A percentile compares a stretch with the other conserved stretches of the same genome.
Evolutionary conservation across 768 basidiomycete species (phyloP).

Genomic region (Pholiota molesta): DNA sequence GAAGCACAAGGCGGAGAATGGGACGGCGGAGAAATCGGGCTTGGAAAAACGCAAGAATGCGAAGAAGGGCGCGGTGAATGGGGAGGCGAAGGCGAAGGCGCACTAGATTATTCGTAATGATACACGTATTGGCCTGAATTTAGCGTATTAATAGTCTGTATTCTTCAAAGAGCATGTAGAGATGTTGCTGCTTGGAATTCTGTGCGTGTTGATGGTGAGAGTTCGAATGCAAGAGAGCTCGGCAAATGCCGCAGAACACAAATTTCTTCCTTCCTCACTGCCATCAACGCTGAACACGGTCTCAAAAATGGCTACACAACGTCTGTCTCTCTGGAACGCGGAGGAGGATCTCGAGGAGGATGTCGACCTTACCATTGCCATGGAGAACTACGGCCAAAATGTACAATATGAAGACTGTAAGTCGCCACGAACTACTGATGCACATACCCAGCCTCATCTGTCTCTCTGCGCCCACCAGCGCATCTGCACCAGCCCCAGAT

Average conservation of each 20-base stretch:
- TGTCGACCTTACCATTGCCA: constrained; percentile 69
- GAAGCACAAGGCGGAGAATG: constrained; percentile 4
- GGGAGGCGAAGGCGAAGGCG: neutral
- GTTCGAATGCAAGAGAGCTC: constrained; percentile 12
- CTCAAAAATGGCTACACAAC: constrained; percentile 60
- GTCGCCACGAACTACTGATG: constrained; percentile 16
- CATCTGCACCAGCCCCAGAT: constrained; percentile 63
- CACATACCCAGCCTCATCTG: neutral
- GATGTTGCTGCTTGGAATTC: neutral
- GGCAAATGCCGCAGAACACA: constrained; percentile 37
- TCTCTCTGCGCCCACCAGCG: constrained; percentile 30
- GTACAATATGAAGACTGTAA: constrained; percentile 70
- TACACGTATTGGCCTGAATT: neutral
- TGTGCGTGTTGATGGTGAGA: neutral
- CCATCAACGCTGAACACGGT: constrained; percentile 14
- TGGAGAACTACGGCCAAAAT: constrained; percentile 71
- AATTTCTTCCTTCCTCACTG: constrained; percentile 32
- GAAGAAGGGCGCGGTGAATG: neutral
- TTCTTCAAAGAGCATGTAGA: neutral
- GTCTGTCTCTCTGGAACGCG: constrained; percentile 73
- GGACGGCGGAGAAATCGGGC: neutral
- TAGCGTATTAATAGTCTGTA: neutral
- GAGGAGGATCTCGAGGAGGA: constrained; percentile 84
- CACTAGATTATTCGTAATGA: constrained; percentile 6
- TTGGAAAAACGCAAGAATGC: neutral